A percentile compares a stretch with the other conserved stretches of the same genome.
These are phyloP conservation scores for Salvia rosmarinus DNA, from an alignment of 257 asterid genomes.

Conservation along the genomic window DNA sequence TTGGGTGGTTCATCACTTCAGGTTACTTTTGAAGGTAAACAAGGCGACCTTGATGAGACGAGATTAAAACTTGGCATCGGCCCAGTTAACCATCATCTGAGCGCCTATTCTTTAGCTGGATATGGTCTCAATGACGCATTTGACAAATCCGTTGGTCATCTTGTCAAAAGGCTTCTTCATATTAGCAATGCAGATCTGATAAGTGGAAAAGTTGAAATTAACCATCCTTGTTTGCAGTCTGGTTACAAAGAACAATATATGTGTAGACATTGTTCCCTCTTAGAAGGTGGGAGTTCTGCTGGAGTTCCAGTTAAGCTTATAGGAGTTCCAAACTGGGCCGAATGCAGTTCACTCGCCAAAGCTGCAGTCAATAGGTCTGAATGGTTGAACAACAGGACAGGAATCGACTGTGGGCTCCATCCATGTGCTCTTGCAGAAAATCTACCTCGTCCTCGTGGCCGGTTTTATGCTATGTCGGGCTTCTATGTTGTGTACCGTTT, in stretches of 20 bases:
- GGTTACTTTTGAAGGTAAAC: constrained; percentile 82
- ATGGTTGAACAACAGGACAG: constrained; percentile 66
- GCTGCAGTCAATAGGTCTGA: constrained; percentile 77
- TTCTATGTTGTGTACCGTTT: constrained; percentile 85
- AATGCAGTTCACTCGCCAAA: constrained; percentile 78
- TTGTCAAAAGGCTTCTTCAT: constrained; percentile 62
- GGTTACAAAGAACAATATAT: constrained; percentile 73
- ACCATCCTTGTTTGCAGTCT: constrained; percentile 87
- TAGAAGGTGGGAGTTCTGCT: constrained; percentile 50
- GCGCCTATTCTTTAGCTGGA: constrained; percentile 90
- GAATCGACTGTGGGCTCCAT: constrained; percentile 68
- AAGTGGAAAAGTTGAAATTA: constrained; percentile 65
- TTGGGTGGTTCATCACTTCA: constrained; percentile 97
- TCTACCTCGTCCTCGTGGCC: constrained; percentile 78
- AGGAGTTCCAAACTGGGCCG: constrained; percentile 90
- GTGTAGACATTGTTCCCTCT: constrained; percentile 67
- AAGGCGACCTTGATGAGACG: constrained; percentile 48
- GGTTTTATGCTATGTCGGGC: constrained; percentile 90
- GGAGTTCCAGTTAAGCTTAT: constrained; percentile 61
- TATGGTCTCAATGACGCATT: constrained; percentile 97
- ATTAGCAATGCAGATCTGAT: constrained; percentile 53
- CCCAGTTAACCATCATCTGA: constrained; percentile 71
- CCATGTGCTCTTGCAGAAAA: constrained; percentile 83
- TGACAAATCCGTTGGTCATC: constrained; percentile 87
- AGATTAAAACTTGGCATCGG: constrained; percentile 78